Evolutionary conservation across 2,329 filamentous ascomycete genomes (phyloP).

Genomic region (Zopfia rhizophila): DNA sequence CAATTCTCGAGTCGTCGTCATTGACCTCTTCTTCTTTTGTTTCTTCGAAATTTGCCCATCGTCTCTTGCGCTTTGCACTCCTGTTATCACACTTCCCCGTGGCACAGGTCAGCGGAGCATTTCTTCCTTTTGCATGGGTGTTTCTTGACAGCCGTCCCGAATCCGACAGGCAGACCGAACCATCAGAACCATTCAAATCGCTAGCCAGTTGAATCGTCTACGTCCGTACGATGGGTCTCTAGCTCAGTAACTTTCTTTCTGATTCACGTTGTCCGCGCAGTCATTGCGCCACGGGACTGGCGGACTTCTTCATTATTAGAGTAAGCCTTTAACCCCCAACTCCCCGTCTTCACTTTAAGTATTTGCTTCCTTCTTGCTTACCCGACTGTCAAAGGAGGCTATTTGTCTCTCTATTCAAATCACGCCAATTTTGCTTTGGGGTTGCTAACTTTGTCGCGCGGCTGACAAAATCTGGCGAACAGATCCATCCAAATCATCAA

Average conservation of each 20-base stretch:
- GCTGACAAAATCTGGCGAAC: too few species aligned
- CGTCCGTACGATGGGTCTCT: conserved; percentile 26
- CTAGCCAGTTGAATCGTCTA: conserved; percentile 4
- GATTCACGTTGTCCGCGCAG: conserved; percentile 30
- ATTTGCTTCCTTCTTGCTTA: neutral
- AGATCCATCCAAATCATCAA: too few species aligned
- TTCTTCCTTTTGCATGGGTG: conserved; percentile 36
- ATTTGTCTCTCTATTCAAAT: too few species aligned
- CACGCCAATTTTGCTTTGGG: too few species aligned
- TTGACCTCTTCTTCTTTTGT: conserved; percentile 7
- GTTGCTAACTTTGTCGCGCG: too few species aligned
- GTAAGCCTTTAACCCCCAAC: conserved; percentile 29
- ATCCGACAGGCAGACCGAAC: conserved; percentile 18
- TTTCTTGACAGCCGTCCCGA: conserved; percentile 27
- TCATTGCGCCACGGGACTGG: conserved; percentile 30
- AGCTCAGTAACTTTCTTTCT: conserved; percentile 25
- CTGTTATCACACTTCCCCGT: conserved; percentile 21
- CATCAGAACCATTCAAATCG: conserved; percentile 8
- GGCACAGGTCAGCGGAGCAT: conserved; percentile 38
- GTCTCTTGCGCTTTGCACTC: conserved; percentile 9
- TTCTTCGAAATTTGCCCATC: conserved; percentile 8
- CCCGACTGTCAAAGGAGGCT: conserved; percentile 15
- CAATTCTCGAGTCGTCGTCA: conserved; percentile 17
- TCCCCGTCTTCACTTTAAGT: neutral
- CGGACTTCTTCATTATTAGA: conserved; percentile 24